Evolutionary conservation across 2,329 filamentous ascomycete species (phyloP).

Genomic region (Ophiosphaerella narmari): DNA sequence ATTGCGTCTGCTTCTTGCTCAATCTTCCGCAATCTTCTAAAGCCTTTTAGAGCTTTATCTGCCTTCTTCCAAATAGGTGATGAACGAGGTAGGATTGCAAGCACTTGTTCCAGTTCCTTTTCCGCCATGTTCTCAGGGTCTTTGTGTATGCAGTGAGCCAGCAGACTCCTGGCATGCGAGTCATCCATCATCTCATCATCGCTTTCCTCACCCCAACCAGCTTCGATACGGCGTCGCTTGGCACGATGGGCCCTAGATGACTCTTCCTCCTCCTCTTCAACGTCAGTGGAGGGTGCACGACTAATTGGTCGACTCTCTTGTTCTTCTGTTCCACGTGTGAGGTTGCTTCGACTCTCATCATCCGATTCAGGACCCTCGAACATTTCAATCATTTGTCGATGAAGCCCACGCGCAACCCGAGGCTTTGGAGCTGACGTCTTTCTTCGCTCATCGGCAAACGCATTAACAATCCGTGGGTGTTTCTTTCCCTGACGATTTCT

Average conservation of each 20-base stretch:
- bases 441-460: slow-evolving; percentile 62
- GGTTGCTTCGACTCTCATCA: slow-evolving; percentile 70
- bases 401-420: slow-evolving; percentile 73
- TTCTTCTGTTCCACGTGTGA: slow-evolving; percentile 80
- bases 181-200: slow-evolving; percentile 56
- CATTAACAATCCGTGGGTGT: slow-evolving; percentile 48
- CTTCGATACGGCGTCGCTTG: slow-evolving; percentile 52
- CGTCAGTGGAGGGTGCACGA: slow-evolving; percentile 61
- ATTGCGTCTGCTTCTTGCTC: slow-evolving; percentile 84
- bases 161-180: slow-evolving; percentile 51
- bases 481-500: slow-evolving; percentile 49
- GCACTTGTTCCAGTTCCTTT: slow-evolving; percentile 61
- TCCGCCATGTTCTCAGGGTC: slow-evolving; percentile 74
- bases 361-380: slow-evolving; percentile 81
- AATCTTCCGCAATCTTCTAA: slow-evolving; percentile 72
- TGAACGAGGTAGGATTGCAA: slow-evolving; percentile 59
- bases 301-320: slow-evolving; percentile 81
- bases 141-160: slow-evolving; percentile 57
- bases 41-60: slow-evolving; percentile 59
- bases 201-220: slow-evolving; percentile 53
- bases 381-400: slow-evolving; percentile 75
- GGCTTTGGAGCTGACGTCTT: slow-evolving; percentile 58
- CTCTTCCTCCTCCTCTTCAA: slow-evolving; percentile 57
- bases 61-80: slow-evolving; percentile 77
- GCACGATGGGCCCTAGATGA: slow-evolving; percentile 50